These are phyloP conservation scores for Paracorniculantispora psalliotae DNA, from an alignment of 2,329 filamentous ascomycete genomes.

Conservation along the genomic window DNA sequence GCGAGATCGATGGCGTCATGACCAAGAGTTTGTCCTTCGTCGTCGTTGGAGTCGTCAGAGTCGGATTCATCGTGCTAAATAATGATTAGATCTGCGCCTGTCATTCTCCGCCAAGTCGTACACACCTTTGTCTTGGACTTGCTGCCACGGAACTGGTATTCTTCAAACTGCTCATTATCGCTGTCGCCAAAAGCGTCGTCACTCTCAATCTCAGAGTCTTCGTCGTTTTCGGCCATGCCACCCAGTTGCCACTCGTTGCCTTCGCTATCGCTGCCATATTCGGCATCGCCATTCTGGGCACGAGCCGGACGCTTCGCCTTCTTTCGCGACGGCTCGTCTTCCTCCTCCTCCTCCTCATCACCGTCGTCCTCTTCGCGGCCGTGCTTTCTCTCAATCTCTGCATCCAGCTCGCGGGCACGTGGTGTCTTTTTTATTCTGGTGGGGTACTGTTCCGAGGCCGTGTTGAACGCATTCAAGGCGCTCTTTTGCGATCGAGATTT, in stretches of 20 bases:
- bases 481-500: constrained; percentile 46
- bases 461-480: constrained; percentile 53
- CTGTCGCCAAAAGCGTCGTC: constrained; percentile 84
- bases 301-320: constrained; percentile 37
- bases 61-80: constrained; percentile 55
- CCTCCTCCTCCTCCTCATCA: constrained; percentile 49
- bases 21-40: constrained; percentile 54
- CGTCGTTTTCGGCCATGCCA: constrained; percentile 48
- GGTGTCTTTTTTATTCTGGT: constrained; percentile 43
- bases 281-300: constrained; percentile 52
- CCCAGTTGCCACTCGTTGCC: constrained; percentile 83
- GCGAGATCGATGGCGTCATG: constrained; percentile 57
- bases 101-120: not conserved
- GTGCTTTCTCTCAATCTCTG: constrained; percentile 41
- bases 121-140: constrained; percentile 23
- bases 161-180: constrained; percentile 80
- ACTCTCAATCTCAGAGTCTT: constrained; percentile 61
- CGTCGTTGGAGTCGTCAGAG: constrained; percentile 41
- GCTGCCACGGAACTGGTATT: constrained; percentile 55
- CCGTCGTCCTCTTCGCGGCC: constrained; percentile 40
- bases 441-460: constrained; percentile 49
- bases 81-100: not conserved
- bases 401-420: constrained; percentile 48
- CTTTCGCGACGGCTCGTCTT: constrained; percentile 47
- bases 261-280: constrained; percentile 77